These are phyloP conservation scores for Kuraishia molischiana DNA, from an alignment of 805 yeast genomes.

Conservation along the genomic window DNA sequence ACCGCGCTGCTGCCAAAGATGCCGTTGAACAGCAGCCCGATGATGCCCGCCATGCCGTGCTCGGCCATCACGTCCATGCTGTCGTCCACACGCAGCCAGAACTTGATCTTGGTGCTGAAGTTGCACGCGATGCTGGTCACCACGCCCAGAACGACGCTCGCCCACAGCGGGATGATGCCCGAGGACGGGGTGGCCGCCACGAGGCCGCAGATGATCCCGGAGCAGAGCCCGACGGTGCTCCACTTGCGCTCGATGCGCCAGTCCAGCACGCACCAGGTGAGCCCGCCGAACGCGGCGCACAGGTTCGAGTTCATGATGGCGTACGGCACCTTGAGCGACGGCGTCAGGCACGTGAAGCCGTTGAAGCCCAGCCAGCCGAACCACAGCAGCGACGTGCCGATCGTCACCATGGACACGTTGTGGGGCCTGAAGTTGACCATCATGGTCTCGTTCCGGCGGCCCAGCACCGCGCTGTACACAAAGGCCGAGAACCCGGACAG, in stretches of 20 bases:
- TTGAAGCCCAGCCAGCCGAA: conserved; percentile 96
- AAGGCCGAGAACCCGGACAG: conserved; percentile 87
- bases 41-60: conserved; percentile 94
- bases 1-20: conserved; percentile 82
- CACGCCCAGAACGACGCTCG: conserved; percentile 76
- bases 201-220: conserved; percentile 90
- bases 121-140: conserved; percentile 80
- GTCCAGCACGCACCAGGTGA: conserved; percentile 88
- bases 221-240: conserved; percentile 92
- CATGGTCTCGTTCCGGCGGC: conserved; percentile 65
- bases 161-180: conserved; percentile 88
- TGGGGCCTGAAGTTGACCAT: conserved; percentile 91
- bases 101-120: conserved; percentile 81
- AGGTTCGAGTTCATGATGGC: conserved; percentile 89
- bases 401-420: conserved; percentile 81
- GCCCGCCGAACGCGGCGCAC: conserved; percentile 83
- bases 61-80: conserved; percentile 95
- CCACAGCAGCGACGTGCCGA: conserved; percentile 84
- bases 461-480: conserved; percentile 72
- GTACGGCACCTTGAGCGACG: conserved; percentile 75
- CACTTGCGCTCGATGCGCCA: conserved; percentile 81
- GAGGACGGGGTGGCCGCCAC: conserved; percentile 97
- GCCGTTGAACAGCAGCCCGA: conserved; percentile 85
- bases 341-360: conserved; percentile 80
- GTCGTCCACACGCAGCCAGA: conserved; percentile 76